These are phyloP conservation scores for Lipomyces sp. DNA, from an alignment of 805 yeast genomes.

Conservation along the genomic window DNA sequence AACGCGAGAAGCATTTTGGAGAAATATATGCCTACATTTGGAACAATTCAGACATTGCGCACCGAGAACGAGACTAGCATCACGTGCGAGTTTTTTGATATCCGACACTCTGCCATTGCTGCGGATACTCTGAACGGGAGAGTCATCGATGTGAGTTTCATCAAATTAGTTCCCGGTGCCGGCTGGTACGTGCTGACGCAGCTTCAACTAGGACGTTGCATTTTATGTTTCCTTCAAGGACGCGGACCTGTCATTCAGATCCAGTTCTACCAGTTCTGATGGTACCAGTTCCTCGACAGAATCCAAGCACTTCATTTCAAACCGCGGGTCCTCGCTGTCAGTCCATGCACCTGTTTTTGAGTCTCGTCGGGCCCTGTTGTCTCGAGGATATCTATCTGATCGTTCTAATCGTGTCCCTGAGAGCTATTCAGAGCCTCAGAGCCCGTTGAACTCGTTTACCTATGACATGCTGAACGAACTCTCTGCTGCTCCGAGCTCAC, in stretches of 20 bases:
- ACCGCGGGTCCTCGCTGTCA: conserved; percentile 6
- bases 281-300: background rate
- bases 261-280: background rate
- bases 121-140: conserved; percentile 29
- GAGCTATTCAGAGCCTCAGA: conserved; percentile 16
- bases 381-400: background rate
- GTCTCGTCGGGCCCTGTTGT: background rate
- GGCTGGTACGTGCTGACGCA: too few relatives aligned
- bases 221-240: conserved; percentile 16
- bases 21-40: conserved; percentile 28
- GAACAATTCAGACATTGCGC: conserved; percentile 26
- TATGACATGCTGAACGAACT: conserved; percentile 3
- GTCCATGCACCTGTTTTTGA: conserved; percentile 24
- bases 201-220: conserved; percentile 17
- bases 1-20: conserved; percentile 12
- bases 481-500: background rate
- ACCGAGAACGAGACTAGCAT: conserved; percentile 25
- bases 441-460: conserved; percentile 9
- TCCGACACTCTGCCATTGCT: conserved; percentile 39
- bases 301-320: background rate
- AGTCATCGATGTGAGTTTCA: conserved; percentile 30
- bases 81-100: conserved; percentile 39
- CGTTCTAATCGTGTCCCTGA: conserved; percentile 1
- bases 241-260: background rate
- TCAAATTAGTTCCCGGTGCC: too few relatives aligned